These are phyloP conservation scores for Penicillium riverlandense DNA, from an alignment of 495 filamentous ascomycete species.

Conservation along the genomic window DNA sequence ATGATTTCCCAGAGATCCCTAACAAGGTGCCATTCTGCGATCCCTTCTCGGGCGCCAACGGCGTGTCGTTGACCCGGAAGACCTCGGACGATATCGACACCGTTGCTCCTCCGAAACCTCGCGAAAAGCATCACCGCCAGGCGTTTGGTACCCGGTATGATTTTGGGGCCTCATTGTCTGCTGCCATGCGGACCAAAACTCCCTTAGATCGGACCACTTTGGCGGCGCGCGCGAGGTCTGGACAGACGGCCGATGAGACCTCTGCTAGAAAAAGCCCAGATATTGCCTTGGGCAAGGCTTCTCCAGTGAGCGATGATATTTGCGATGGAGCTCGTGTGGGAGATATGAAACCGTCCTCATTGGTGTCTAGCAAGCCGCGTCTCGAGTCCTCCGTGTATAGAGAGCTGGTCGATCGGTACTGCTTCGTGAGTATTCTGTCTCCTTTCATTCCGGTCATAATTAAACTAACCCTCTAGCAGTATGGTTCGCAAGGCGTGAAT, in stretches of 20 bases:
- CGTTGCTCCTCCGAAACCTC: constrained; percentile 41
- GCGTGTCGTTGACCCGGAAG: constrained; percentile 32
- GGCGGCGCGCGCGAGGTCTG: constrained; percentile 31
- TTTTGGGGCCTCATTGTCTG: constrained; percentile 79
- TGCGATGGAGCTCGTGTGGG: constrained; percentile 9
- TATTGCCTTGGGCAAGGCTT: constrained; percentile 7
- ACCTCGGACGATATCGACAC: constrained; percentile 28
- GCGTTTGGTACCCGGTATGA: constrained; percentile 90
- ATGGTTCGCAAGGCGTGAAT: constrained; percentile 25
- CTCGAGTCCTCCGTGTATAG: constrained; percentile 81
- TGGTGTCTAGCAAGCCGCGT: constrained; percentile 54
- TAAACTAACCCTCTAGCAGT: constrained; percentile 27
- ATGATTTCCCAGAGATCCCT: constrained; percentile 61
- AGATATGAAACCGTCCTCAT: constrained; percentile 37
- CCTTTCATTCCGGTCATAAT: constrained; percentile 1
- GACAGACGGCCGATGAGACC: constrained; percentile 1
- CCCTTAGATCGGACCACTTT: constrained; percentile 46
- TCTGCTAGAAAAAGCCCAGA: constrained; percentile 8
- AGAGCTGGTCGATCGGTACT: constrained; percentile 95
- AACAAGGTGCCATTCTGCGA: constrained; percentile 50
- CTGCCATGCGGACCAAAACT: constrained; percentile 61
- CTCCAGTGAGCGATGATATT: constrained; percentile 13
- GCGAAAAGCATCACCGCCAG: constrained; percentile 57
- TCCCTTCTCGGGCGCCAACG: constrained; percentile 47
- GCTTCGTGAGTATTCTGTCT: constrained; percentile 74